Conservation (phyloP, 441 rosid species). For the Sinapis alba region DNA sequence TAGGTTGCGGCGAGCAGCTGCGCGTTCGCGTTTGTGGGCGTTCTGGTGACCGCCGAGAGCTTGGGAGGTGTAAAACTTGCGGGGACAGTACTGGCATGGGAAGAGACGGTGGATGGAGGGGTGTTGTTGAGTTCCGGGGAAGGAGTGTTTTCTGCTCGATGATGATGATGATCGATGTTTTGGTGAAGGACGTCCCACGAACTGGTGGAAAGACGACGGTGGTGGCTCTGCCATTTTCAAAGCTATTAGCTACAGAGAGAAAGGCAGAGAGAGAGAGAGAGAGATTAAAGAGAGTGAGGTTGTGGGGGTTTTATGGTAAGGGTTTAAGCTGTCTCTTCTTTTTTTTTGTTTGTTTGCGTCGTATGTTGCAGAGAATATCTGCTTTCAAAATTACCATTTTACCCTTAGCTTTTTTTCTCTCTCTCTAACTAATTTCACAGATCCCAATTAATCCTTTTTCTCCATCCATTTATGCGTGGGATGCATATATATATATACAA, state of each 20-base stretch:
- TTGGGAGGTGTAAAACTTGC: constrained; percentile 90
- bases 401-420: neutral
- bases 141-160: constrained; percentile 38
- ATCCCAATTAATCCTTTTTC: constrained; percentile 38
- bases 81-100: constrained; percentile 79
- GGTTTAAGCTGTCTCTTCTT: constrained; percentile 33
- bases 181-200: constrained; percentile 27
- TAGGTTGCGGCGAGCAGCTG: constrained; percentile 68
- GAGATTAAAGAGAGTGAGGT: neutral
- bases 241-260: neutral
- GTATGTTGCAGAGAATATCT: constrained; percentile 40
- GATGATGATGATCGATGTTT: constrained; percentile 37
- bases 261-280: neutral
- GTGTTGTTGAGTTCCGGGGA: constrained; percentile 33
- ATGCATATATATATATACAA: too few species aligned
- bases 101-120: constrained; percentile 57
- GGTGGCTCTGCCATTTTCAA: constrained; percentile 67
- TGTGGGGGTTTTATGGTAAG: constrained; percentile 34
- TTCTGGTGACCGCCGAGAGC: constrained; percentile 98
- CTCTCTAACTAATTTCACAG: constrained; percentile 32
- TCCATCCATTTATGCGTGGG: neutral
- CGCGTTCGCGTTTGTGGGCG: constrained; percentile 95
- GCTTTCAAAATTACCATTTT: neutral
- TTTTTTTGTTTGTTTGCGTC: constrained; percentile 45
- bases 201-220: constrained; percentile 30